Evolutionary conservation across 106 monocot genomes (phyloP).

Genomic region (Apostasia ramifera): DNA sequence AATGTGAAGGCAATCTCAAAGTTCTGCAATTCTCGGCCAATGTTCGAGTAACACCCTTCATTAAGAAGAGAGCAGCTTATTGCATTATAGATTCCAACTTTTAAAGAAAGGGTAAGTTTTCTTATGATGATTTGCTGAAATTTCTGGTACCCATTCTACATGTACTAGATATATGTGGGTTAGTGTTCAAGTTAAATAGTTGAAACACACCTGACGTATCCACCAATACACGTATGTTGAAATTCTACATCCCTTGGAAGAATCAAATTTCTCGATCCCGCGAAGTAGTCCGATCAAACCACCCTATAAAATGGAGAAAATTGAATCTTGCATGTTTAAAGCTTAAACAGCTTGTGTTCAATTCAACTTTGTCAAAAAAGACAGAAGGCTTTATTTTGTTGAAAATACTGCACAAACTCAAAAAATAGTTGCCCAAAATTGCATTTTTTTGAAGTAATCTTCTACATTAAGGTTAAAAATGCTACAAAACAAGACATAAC

Average conservation of each 20-base stretch:
- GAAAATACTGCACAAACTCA: too few relatives aligned
- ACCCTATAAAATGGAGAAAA: slow-evolving; percentile 39
- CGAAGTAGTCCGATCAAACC: slow-evolving; percentile 86
- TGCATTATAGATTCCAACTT: not conserved
- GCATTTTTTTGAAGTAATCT: not conserved
- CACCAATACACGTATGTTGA: slow-evolving; percentile 99
- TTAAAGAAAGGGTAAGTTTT: not conserved
- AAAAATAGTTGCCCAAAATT: too few relatives aligned
- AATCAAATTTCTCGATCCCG: slow-evolving; percentile 98
- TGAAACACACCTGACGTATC: slow-evolving; percentile 78
- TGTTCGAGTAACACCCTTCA: slow-evolving; percentile 82
- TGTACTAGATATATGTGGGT: not conserved
- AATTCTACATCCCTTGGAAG: slow-evolving; percentile 82
- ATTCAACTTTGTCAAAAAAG: too few relatives aligned
- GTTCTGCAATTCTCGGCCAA: slow-evolving; percentile 81
- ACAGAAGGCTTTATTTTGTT: too few relatives aligned
- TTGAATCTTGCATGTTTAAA: not conserved
- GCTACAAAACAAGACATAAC: not conserved
- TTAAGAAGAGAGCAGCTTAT: slow-evolving; percentile 6
- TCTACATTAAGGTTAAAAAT: not conserved
- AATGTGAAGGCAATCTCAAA: slow-evolving; percentile 75
- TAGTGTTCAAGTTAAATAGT: not conserved
- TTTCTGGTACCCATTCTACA: not conserved
- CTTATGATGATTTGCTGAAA: not conserved
- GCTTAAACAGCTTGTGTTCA: not conserved